These are phyloP conservation scores for Penicillium samsonianum DNA, from an alignment of 495 filamentous ascomycete species.

Conservation along the genomic window DNA sequence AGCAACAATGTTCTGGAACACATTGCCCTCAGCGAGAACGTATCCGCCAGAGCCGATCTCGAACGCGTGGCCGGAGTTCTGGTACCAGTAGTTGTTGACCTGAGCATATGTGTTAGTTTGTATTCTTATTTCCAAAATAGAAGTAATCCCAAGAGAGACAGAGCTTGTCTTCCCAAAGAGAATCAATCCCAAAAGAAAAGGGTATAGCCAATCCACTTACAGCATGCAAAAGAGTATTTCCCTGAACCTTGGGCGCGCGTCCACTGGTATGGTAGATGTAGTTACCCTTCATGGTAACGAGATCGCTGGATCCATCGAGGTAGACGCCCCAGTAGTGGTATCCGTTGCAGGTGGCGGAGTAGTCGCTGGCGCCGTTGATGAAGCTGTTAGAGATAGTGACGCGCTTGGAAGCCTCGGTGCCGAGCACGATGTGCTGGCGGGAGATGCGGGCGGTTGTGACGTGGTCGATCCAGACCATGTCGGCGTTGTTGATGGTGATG, in stretches of 20 bases:
- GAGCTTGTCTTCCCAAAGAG: too few relatives aligned
- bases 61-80: constrained; percentile 56
- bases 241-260: constrained; percentile 45
- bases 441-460: constrained; percentile 49
- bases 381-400: constrained; percentile 51
- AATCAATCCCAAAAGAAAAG: not conserved
- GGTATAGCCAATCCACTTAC: constrained; percentile 15
- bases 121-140: not conserved
- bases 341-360: constrained; percentile 46
- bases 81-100: constrained; percentile 63
- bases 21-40: constrained; percentile 60
- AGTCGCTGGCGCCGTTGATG: constrained; percentile 43
- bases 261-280: constrained; percentile 50
- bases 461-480: constrained; percentile 52
- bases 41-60: constrained; percentile 52
- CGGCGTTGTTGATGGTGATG: constrained; percentile 44
- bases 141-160: not conserved
- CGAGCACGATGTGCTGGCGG: constrained; percentile 49
- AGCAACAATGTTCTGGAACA: constrained; percentile 53
- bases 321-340: constrained; percentile 52
- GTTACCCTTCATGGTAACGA: constrained; percentile 49
- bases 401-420: constrained; percentile 40
- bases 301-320: constrained; percentile 42
- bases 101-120: not conserved
- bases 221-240: constrained; percentile 46